Evolutionary conservation across 441 rosid genomes (phyloP).

Genomic region (Croton setiger): DNA sequence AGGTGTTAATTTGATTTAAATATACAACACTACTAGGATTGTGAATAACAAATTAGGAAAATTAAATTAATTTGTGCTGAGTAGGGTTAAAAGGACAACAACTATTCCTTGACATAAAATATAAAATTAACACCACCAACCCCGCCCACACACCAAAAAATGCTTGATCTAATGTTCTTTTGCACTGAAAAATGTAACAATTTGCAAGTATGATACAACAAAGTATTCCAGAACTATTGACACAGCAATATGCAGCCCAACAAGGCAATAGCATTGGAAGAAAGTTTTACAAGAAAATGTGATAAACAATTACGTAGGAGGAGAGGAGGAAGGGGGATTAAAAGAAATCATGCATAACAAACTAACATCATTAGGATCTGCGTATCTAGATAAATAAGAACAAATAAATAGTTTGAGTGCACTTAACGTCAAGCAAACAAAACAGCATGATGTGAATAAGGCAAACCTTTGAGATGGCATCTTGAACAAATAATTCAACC

Average conservation of each 20-base stretch:
- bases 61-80: too few species aligned
- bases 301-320: background rate
- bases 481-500: conserved; percentile 86
- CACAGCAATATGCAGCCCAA: background rate
- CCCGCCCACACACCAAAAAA: too few species aligned
- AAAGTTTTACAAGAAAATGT: background rate
- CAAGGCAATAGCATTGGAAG: background rate
- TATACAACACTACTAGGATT: too few species aligned
- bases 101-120: too few species aligned
- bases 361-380: background rate
- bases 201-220: too few species aligned
- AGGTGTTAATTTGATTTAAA: too few species aligned
- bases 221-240: background rate
- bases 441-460: conserved; percentile 21
- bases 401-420: background rate
- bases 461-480: conserved; percentile 83
- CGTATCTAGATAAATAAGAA: background rate
- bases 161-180: too few species aligned
- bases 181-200: too few species aligned
- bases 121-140: too few species aligned
- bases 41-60: too few species aligned
- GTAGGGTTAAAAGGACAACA: too few species aligned
- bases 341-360: background rate
- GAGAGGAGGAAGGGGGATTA: background rate
- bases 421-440: background rate